phyloP scores from a whole-genome alignment of 1,284 basidiomycete species.

The Mrakiaceae sp. region DNA sequence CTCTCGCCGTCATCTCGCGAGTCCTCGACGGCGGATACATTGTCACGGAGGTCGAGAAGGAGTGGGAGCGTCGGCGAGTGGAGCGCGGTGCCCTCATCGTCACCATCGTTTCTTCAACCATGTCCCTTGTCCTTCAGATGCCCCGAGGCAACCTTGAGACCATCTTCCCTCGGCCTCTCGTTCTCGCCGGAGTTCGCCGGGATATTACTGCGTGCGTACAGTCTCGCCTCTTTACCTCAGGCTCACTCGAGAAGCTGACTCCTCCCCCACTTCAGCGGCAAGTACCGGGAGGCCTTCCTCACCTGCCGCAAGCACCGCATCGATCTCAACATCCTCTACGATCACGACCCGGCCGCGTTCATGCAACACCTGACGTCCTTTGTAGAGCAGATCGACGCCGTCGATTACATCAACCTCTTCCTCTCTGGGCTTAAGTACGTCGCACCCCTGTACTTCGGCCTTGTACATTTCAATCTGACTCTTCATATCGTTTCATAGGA shows the following conservation, averaged over 20 bases:
- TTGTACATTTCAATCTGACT: neutral
- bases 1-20: slow-evolving; percentile 37
- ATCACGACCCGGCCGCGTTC: slow-evolving; percentile 63
- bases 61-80: slow-evolving; percentile 62
- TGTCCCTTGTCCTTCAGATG: slow-evolving; percentile 92
- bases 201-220: slow-evolving; percentile 57
- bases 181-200: slow-evolving; percentile 65
- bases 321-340: slow-evolving; percentile 77
- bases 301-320: slow-evolving; percentile 88
- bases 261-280: slow-evolving; percentile 21
- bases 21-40: slow-evolving; percentile 23
- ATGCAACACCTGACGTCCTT: slow-evolving; percentile 52
- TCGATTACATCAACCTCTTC: slow-evolving; percentile 90
- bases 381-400: slow-evolving; percentile 72
- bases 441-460: neutral
- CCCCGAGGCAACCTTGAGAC: slow-evolving; percentile 95
- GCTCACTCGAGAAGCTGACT: neutral
- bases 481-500: slow-evolving; percentile 18
- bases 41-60: slow-evolving; percentile 27
- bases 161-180: slow-evolving; percentile 81
- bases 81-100: slow-evolving; percentile 82
- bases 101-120: slow-evolving; percentile 67
- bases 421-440: slow-evolving; percentile 60
- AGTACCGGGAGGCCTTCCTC: slow-evolving; percentile 76
- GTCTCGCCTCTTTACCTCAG: neutral